A percentile compares a stretch with the other conserved stretches of the same genome.
Evolutionary conservation across 805 yeast genomes (phyloP).

Genomic region (Maudiozyma barnettii): DNA sequence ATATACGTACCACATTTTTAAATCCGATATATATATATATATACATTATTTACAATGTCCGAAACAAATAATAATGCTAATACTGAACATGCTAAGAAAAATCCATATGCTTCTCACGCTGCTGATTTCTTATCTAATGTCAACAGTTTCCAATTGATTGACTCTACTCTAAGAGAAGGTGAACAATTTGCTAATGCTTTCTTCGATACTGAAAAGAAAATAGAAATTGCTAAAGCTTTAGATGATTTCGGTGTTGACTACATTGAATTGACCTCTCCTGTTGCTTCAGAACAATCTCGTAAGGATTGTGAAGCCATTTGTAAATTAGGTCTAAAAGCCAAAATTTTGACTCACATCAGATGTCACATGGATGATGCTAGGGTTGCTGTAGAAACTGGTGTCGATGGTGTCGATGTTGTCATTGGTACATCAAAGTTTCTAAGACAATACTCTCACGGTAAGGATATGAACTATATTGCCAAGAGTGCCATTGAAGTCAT

Average conservation of each 20-base stretch:
- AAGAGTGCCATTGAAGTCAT: slow-evolving; percentile 93
- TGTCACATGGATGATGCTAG: slow-evolving; percentile 99
- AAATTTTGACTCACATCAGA: slow-evolving; percentile 91
- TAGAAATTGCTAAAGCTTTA: slow-evolving; percentile 92
- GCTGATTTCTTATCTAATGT: slow-evolving; percentile 88
- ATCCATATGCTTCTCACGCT: slow-evolving; percentile 95
- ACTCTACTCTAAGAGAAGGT: slow-evolving; percentile 94
- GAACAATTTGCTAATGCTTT: slow-evolving; percentile 98
- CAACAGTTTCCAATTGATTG: slow-evolving; percentile 79
- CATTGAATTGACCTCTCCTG: slow-evolving; percentile 95
- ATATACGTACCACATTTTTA: too few relatives aligned
- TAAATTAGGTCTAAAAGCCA: slow-evolving; percentile 91
- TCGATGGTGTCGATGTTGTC: slow-evolving; percentile 97
- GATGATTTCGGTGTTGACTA: slow-evolving; percentile 98
- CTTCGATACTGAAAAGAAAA: slow-evolving; percentile 87
- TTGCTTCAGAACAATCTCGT: slow-evolving; percentile 91
- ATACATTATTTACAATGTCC: neutral
- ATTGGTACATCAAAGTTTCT: slow-evolving; percentile 95
- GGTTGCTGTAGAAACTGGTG: slow-evolving; percentile 96
- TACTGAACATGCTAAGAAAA: slow-evolving; percentile 24
- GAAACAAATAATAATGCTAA: neutral
- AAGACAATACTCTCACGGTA: slow-evolving; percentile 93
- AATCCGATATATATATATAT: neutral
- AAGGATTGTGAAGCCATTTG: slow-evolving; percentile 96
- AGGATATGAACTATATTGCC: slow-evolving; percentile 96